These are phyloP conservation scores for Geotrichum ghanense DNA, from an alignment of 805 yeast genomes.

Conservation along the genomic window DNA sequence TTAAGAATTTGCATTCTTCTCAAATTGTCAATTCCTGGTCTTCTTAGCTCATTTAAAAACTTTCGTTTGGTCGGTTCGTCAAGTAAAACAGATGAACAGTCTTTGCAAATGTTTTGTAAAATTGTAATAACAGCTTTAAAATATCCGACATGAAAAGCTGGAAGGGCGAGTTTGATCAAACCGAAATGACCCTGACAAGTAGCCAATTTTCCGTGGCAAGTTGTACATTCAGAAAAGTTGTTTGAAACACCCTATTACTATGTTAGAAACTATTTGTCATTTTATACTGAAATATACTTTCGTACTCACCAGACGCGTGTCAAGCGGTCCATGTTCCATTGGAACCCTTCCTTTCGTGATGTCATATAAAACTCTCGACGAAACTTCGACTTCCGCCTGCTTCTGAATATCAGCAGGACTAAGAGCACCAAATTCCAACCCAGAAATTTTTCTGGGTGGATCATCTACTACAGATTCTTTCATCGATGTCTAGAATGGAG, in stretches of 20 bases:
- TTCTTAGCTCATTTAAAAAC: constrained; percentile 66
- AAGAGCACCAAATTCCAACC: constrained; percentile 86
- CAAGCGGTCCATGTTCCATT: constrained; percentile 77
- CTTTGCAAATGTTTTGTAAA: constrained; percentile 82
- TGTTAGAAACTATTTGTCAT: not conserved
- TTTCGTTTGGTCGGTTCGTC: constrained; percentile 61
- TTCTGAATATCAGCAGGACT: constrained; percentile 84
- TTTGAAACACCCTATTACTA: constrained; percentile 70
- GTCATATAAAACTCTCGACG: constrained; percentile 85
- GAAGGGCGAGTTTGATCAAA: constrained; percentile 81
- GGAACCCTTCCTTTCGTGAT: constrained; percentile 82
- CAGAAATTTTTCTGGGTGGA: constrained; percentile 83
- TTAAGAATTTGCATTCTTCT: constrained; percentile 84
- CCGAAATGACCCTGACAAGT: constrained; percentile 99
- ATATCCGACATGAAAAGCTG: constrained; percentile 96
- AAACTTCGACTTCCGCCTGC: constrained; percentile 88
- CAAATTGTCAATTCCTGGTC: constrained; percentile 82
- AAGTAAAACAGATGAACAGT: constrained; percentile 67
- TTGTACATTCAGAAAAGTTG: constrained; percentile 71
- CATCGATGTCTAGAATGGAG: constrained; percentile 17
- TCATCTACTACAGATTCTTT: constrained; percentile 45
- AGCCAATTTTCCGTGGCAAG: constrained; percentile 86
- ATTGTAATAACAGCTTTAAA: constrained; percentile 85
- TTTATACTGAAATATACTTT: not conserved
- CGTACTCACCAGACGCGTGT: constrained; percentile 52